phyloP scores from a whole-genome alignment of 768 basidiomycete species.

The Lactifluus volemus region DNA sequence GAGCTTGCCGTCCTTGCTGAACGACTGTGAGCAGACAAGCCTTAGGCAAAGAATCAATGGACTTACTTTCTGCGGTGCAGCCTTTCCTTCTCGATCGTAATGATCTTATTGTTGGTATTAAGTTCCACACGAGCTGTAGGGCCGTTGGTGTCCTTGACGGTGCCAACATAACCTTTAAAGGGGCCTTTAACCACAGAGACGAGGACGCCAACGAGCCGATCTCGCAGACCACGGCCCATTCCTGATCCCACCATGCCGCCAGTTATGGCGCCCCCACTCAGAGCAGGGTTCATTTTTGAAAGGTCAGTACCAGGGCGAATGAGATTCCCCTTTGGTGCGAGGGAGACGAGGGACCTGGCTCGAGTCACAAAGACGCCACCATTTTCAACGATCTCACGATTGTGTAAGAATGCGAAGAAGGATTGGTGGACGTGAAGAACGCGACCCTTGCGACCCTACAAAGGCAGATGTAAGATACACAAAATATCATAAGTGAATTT shows the following conservation, averaged over 20 bases:
- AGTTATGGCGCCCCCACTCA: constrained; percentile 44
- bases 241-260: constrained; percentile 80
- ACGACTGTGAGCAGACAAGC: constrained; percentile 8
- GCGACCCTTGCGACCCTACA: constrained; percentile 73
- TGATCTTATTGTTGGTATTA: constrained; percentile 79
- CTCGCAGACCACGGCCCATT: constrained; percentile 73
- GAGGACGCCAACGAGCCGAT: constrained; percentile 69
- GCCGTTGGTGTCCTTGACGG: constrained; percentile 93
- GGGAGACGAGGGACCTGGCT: constrained; percentile 68
- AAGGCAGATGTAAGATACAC: constrained; percentile 7
- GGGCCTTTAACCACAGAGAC: constrained; percentile 82
- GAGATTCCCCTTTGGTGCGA: constrained; percentile 78
- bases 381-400: constrained; percentile 83
- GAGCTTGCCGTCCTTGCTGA: constrained; percentile 51
- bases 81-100: constrained; percentile 78
- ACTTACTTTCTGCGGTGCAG: constrained; percentile 65
- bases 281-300: constrained; percentile 85
- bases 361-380: constrained; percentile 93
- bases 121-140: constrained; percentile 82
- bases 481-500: constrained; percentile 16
- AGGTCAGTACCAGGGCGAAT: constrained; percentile 64
- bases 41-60: not conserved
- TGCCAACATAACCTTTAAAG: constrained; percentile 84
- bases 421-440: constrained; percentile 94
- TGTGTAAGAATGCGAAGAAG: constrained; percentile 89